These are phyloP conservation scores for Thinopyrum elongatum DNA, from an alignment of 176 grass and related monocot genomes.

Conservation along the genomic window DNA sequence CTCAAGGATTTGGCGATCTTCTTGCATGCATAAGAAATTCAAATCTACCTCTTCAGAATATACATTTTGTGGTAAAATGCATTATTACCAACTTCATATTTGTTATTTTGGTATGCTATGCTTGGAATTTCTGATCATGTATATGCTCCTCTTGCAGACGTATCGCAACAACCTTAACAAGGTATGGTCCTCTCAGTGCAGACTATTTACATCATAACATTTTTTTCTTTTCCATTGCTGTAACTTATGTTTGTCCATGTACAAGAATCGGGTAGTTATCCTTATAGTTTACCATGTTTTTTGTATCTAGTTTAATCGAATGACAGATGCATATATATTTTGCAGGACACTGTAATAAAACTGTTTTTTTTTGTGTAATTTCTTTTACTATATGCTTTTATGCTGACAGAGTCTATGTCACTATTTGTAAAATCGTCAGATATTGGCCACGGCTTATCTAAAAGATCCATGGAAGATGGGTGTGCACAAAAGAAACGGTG, in stretches of 20 bases:
- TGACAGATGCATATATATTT: not conserved
- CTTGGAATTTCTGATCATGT: slow-evolving; percentile 31
- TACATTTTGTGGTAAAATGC: slow-evolving; percentile 97
- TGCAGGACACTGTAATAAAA: slow-evolving; percentile 4
- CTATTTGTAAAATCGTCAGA: slow-evolving; percentile 49
- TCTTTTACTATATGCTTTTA: slow-evolving; percentile 22
- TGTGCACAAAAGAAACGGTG: slow-evolving; percentile 87
- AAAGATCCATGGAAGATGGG: slow-evolving; percentile 99
- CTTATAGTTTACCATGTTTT: not conserved
- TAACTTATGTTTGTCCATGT: slow-evolving; percentile 1
- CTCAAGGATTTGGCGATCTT: slow-evolving; percentile 98
- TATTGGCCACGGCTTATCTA: slow-evolving; percentile 90
- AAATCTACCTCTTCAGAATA: slow-evolving; percentile 72
- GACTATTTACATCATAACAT: slow-evolving; percentile 6
- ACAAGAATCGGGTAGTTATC: not conserved
- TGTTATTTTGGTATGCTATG: slow-evolving; percentile 15
- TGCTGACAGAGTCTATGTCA: slow-evolving; percentile 16
- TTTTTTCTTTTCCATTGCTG: not conserved
- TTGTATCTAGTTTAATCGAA: not conserved
- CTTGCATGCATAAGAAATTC: slow-evolving; percentile 89
- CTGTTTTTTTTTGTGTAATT: not conserved
- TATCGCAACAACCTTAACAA: slow-evolving; percentile 99
- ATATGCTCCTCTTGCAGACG: slow-evolving; percentile 78
- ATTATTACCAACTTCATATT: slow-evolving; percentile 19
- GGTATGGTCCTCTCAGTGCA: slow-evolving; percentile 46